phyloP scores from a whole-genome alignment of 2,329 filamentous ascomycete genomes.

The Chaetoscypha palmicola region DNA sequence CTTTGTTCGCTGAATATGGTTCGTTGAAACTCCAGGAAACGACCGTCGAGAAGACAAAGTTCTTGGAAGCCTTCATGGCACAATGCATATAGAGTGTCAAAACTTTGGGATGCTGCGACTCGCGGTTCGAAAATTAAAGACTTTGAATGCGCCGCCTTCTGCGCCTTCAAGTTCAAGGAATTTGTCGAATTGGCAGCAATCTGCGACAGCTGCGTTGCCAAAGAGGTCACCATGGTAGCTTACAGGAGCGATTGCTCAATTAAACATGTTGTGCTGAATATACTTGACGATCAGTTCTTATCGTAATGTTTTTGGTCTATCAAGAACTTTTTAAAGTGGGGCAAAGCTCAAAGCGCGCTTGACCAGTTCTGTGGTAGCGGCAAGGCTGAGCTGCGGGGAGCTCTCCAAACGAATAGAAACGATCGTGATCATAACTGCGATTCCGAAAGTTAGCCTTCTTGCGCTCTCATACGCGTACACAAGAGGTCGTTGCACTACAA shows the following conservation, averaged over 20 bases:
- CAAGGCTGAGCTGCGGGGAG: background rate
- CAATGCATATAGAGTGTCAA: constrained; percentile 79
- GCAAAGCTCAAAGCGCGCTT: background rate
- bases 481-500: too few species aligned
- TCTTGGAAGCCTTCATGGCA: constrained; percentile 89
- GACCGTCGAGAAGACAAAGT: constrained; percentile 75
- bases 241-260: constrained; percentile 2
- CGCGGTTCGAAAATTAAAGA: constrained; percentile 88
- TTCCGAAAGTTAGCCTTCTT: too few species aligned
- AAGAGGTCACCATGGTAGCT: constrained; percentile 65
- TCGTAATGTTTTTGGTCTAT: constrained; percentile 3
- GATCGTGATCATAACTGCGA: too few species aligned
- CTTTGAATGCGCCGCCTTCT: constrained; percentile 86
- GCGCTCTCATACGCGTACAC: too few species aligned
- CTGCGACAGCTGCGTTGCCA: constrained; percentile 88
- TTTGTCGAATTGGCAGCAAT: constrained; percentile 86
- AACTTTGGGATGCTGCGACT: constrained; percentile 80
- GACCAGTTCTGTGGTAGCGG: background rate
- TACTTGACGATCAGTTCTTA: constrained; percentile 4
- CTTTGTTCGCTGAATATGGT: constrained; percentile 93
- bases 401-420: too few species aligned
- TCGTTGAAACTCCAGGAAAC: constrained; percentile 66
- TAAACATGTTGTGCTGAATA: constrained; percentile 2
- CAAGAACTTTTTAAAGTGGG: constrained; percentile 8
- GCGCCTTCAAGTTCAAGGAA: constrained; percentile 85